Base-by-base conservation (phyloP, 2,329 filamentous ascomycete species). In the Colletotrichum cuscutae region DNA sequence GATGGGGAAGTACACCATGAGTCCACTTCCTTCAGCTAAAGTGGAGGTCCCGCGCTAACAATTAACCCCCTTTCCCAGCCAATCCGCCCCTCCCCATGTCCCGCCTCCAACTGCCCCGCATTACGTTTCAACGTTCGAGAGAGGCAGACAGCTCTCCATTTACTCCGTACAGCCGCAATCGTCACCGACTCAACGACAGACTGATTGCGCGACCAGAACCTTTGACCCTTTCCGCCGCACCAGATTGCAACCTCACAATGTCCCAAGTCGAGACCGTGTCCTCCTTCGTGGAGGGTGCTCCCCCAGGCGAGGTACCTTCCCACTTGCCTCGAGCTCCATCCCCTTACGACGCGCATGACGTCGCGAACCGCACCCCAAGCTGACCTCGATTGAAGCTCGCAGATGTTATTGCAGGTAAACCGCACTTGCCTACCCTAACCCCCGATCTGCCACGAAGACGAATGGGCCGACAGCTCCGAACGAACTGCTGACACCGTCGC, bases 231-330 rank as follows among this genome's bases (percentile, higher is more conserved):
- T 9, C 6, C 37, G 37, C 37, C 37, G 15, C 22, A 57, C 26
- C 49, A 8, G 42, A 22, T 49, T 4, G 46, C 13, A 82, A 84
- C 77, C 79, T 80, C 81, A 65, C 19, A 53, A 72, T 73, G 71
- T 73, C 71, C 67, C 81, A 85, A 69, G 77, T 90, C 75, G 87
- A 90, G 74, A 91, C 91, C 68, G 87, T 94, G 76, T 93, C 95
- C 77, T 92, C 95, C 64, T 99, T 98, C 83, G 92, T 99, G 76
- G 92, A 97, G 86, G 94, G 95, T 80, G 95, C 97, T 79, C 97
- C 97, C 60, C 97, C 97, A 26, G 97, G 97, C 87, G 97, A 99
- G 93, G 96, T 98, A 90, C 78, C 78, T 85, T 82, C 76, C 76
- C 74, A 35, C 32, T 35, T 12, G 3, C 11, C 32, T 35, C 32